phyloP scores from a whole-genome alignment of 2,329 filamentous ascomycete species.

The Trichoderma sp. region DNA sequence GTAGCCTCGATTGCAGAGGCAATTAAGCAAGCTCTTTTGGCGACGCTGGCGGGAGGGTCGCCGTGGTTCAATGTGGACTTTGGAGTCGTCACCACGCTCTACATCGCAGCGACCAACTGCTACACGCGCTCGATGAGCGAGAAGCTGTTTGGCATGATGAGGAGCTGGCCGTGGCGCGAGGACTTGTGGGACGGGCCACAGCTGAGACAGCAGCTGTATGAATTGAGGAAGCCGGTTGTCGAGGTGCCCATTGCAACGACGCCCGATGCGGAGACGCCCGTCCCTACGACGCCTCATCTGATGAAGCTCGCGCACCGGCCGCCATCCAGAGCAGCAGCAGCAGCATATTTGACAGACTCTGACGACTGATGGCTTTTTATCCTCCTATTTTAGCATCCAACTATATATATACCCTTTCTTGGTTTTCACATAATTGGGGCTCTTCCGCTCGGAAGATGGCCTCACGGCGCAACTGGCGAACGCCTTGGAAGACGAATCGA shows the following conservation, averaged over 20 bases:
- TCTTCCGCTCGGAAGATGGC: not conserved
- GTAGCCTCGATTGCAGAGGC: constrained; percentile 24
- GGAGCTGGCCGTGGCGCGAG: constrained; percentile 30
- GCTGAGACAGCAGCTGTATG: constrained; percentile 27
- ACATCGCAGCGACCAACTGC: constrained; percentile 27
- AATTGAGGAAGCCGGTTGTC: constrained; percentile 20
- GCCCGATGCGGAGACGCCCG: constrained; percentile 18
- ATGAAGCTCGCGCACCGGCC: constrained; percentile 21
- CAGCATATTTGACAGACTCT: not conserved
- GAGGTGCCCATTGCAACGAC: constrained; percentile 14
- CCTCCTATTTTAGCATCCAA: not conserved
- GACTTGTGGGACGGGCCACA: constrained; percentile 32
- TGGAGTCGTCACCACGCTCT: constrained; percentile 31
- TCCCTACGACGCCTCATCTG: constrained; percentile 18
- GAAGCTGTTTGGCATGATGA: constrained; percentile 27
- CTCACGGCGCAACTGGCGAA: constrained; percentile 9
- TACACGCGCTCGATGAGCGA: constrained; percentile 22
- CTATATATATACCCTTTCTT: not conserved
- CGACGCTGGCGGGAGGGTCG: not conserved
- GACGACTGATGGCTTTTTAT: not conserved
- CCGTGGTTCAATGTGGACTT: constrained; percentile 29
- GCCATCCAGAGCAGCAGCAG: not conserved
- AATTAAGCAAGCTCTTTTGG: constrained; percentile 16
- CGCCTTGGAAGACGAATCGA: not conserved
- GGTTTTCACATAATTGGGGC: not conserved